Percentiles rank a stretch among this genome's conserved stretches.
Conservation (phyloP, 768 basidiomycete genomes). For the Brasilioporus rufonigricans region DNA sequence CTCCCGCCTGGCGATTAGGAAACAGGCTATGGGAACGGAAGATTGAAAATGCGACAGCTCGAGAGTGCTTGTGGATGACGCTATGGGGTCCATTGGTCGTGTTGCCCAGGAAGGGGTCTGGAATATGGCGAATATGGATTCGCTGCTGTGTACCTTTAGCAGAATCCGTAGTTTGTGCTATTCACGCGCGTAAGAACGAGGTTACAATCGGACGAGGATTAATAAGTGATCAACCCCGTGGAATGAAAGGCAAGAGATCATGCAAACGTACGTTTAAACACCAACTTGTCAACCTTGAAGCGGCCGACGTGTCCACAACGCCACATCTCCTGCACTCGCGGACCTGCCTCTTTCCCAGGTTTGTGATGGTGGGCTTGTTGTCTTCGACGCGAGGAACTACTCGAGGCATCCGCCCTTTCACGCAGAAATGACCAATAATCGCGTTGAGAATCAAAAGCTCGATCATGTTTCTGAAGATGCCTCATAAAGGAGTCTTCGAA, state of each 20-base stretch:
- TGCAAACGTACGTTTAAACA: conserved; percentile 34
- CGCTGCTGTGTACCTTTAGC: conserved; percentile 67
- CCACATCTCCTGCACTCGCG: conserved; percentile 59
- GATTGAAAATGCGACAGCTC: conserved; percentile 75
- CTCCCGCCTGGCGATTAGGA: conserved; percentile 14
- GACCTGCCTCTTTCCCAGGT: conserved; percentile 16
- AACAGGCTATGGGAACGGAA: conserved; percentile 55
- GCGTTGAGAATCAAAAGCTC: conserved; percentile 41
- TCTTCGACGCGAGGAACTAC: conserved; percentile 25
- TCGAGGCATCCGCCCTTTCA: conserved; percentile 43
- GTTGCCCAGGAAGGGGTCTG: conserved; percentile 45
- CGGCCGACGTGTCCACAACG: conserved; percentile 58
- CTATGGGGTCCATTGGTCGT: conserved; percentile 54
- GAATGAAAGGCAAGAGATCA: conserved; percentile 18
- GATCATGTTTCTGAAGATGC: conserved; percentile 38
- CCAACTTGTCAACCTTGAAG: conserved; percentile 56
- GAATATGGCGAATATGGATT: conserved; percentile 56
- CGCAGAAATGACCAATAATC: conserved; percentile 59
- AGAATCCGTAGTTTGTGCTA: conserved; percentile 44
- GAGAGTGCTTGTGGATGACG: conserved; percentile 81
- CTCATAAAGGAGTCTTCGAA: conserved; percentile 40
- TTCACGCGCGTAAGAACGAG: not conserved
- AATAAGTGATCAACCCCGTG: not conserved
- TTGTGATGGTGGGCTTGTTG: conserved; percentile 17
- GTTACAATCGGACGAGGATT: not conserved